Evolutionary conservation across 495 filamentous ascomycete species (phyloP).

Genomic region (Halenospora varia): DNA sequence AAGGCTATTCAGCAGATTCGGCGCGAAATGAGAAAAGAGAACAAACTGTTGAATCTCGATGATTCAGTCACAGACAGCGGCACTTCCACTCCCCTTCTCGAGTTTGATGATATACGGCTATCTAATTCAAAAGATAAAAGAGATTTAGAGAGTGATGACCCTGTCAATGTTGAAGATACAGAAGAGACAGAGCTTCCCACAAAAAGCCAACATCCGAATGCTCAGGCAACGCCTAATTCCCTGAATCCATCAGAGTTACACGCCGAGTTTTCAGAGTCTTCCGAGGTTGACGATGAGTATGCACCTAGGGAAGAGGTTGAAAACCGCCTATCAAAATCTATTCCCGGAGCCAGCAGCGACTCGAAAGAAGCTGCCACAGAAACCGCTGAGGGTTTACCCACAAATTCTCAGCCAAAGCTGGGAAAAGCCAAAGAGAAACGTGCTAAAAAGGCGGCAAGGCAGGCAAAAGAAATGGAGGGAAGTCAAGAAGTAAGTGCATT

Average conservation of each 20-base stretch:
- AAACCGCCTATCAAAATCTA: slow-evolving; percentile 21
- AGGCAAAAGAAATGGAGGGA: slow-evolving; percentile 38
- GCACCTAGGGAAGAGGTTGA: slow-evolving; percentile 41
- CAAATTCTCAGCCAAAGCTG: slow-evolving; percentile 29
- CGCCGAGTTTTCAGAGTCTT: slow-evolving; percentile 4
- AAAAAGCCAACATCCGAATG: too few species aligned
- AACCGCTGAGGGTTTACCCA: too few species aligned
- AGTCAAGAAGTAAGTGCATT: slow-evolving; percentile 21
- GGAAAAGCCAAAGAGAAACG: slow-evolving; percentile 89
- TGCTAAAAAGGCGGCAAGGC: slow-evolving; percentile 71
- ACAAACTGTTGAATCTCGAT: slow-evolving; percentile 54
- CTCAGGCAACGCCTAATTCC: too few species aligned
- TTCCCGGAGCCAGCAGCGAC: too few species aligned
- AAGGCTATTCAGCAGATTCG: slow-evolving; percentile 78
- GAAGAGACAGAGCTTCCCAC: background rate
- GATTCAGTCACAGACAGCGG: background rate
- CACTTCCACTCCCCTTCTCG: background rate
- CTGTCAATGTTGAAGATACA: background rate
- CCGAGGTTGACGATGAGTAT: slow-evolving; percentile 40
- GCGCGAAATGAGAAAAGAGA: slow-evolving; percentile 78
- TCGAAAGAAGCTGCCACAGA: too few species aligned
- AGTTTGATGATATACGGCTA: slow-evolving; percentile 6
- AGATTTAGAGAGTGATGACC: background rate
- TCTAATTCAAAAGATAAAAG: too few species aligned
- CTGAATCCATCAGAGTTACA: too few species aligned